Conservation (phyloP, 2,329 filamentous ascomycete genomes). For the Passalora sequoiae region DNA sequence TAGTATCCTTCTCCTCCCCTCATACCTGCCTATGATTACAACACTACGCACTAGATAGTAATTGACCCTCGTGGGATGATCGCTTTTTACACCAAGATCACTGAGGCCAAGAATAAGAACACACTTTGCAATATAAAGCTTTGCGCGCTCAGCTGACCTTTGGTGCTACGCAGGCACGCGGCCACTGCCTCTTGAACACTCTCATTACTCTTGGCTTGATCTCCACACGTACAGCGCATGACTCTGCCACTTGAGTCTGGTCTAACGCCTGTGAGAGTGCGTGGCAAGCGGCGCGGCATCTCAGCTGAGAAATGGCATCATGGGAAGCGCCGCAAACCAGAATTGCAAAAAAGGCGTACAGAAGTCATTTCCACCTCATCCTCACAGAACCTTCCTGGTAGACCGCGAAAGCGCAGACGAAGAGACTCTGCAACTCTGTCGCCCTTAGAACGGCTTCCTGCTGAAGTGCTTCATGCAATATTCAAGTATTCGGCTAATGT, state of each 20-base stretch:
- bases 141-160: too few species aligned
- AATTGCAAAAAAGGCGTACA: slow-evolving; percentile 11
- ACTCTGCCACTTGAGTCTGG: background rate
- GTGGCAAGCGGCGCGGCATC: slow-evolving; percentile 29
- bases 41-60: slow-evolving; percentile 54
- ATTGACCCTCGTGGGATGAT: slow-evolving; percentile 36
- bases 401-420: slow-evolving; percentile 17
- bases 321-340: slow-evolving; percentile 22
- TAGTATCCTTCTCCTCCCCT: slow-evolving; percentile 3
- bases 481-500: slow-evolving; percentile 31
- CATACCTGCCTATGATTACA: slow-evolving; percentile 59
- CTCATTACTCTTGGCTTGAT: background rate
- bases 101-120: slow-evolving; percentile 26
- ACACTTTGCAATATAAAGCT: too few species aligned
- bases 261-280: slow-evolving; percentile 31
- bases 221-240: slow-evolving; percentile 7
- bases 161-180: too few species aligned
- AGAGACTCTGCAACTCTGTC: slow-evolving; percentile 8
- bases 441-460: slow-evolving; percentile 33
- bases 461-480: slow-evolving; percentile 34
- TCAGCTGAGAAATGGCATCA: slow-evolving; percentile 27
- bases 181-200: too few species aligned
- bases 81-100: slow-evolving; percentile 39
- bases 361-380: background rate
- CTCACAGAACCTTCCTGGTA: background rate